Percentiles rank a stretch among this genome's conserved stretches.
Conservation (phyloP, 2,329 filamentous ascomycete species). For the Peltaster fructicola region DNA sequence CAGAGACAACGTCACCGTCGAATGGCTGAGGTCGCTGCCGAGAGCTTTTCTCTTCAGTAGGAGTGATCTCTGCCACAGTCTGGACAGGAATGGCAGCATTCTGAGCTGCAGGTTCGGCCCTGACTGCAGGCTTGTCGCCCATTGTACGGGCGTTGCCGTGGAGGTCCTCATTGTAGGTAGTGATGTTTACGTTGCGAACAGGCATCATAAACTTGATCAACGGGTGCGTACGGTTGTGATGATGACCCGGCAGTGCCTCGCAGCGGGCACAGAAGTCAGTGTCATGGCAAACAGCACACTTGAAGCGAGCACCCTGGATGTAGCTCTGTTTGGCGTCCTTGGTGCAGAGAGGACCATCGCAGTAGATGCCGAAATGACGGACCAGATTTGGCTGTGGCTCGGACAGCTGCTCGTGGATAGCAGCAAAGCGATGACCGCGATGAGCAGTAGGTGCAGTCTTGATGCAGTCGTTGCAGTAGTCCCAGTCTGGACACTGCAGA, state of each 20-base stretch:
- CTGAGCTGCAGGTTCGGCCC: slow-evolving; percentile 9
- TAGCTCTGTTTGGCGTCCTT: slow-evolving; percentile 31
- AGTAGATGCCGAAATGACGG: slow-evolving; percentile 74
- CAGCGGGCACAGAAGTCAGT: slow-evolving; percentile 89
- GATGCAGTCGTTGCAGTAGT: slow-evolving; percentile 71
- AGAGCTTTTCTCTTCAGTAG: slow-evolving; percentile 21
- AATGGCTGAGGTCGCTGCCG: no score
- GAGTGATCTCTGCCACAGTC: slow-evolving; percentile 57
- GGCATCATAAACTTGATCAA: slow-evolving; percentile 94
- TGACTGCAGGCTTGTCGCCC: slow-evolving; percentile 40
- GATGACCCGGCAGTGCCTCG: slow-evolving; percentile 69
- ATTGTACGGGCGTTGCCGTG: slow-evolving; percentile 51
- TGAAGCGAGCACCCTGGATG: slow-evolving; percentile 80
- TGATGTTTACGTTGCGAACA: slow-evolving; percentile 73
- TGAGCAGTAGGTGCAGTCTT: slow-evolving; percentile 51
- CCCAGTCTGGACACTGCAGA: slow-evolving; percentile 91
- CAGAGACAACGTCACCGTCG: no score
- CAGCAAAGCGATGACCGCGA: slow-evolving; percentile 70
- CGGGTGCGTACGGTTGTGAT: slow-evolving; percentile 89
- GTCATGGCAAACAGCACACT: slow-evolving; percentile 91
- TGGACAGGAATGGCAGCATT: slow-evolving; percentile 46
- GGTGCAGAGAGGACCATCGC: slow-evolving; percentile 79
- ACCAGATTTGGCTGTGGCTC: slow-evolving; percentile 26
- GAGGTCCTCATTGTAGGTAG: slow-evolving; percentile 61
- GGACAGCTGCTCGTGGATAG: slow-evolving; percentile 59